Conservation (phyloP, 2,329 filamentous ascomycete genomes). For the Gremmenia infestans region DNA sequence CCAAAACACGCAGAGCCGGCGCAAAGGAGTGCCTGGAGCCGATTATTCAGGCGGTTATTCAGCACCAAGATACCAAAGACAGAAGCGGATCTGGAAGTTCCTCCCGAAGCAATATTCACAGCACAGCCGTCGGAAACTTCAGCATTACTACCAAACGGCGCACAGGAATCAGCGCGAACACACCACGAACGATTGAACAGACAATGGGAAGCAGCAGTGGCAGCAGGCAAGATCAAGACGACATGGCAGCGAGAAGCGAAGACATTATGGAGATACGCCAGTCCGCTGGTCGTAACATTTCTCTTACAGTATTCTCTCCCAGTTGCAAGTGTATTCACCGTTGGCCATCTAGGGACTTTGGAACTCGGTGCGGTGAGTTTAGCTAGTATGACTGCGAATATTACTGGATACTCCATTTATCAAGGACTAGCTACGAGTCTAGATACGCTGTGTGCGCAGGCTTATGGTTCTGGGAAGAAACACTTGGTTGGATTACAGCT, state of each 20-base stretch:
- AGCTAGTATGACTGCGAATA: slow-evolving; percentile 74
- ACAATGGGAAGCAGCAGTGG: slow-evolving; percentile 83
- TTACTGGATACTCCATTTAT: slow-evolving; percentile 71
- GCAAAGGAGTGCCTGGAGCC: slow-evolving; percentile 34
- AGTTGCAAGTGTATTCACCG: slow-evolving; percentile 74
- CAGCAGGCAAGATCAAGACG: slow-evolving; percentile 74
- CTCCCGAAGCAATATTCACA: slow-evolving; percentile 11
- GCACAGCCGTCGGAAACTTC: slow-evolving; percentile 37
- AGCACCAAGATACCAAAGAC: slow-evolving; percentile 49
- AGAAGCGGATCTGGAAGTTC: slow-evolving; percentile 37
- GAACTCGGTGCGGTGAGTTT: slow-evolving; percentile 64
- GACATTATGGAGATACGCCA: slow-evolving; percentile 68
- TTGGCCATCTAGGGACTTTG: slow-evolving; percentile 68
- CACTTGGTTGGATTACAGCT: slow-evolving; percentile 81
- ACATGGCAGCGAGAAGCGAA: slow-evolving; percentile 89
- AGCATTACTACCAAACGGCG: slow-evolving; percentile 36
- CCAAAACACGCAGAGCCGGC: slow-evolving; percentile 46
- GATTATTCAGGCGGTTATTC: slow-evolving; percentile 41
- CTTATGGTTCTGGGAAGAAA: slow-evolving; percentile 86
- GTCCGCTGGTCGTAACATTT: slow-evolving; percentile 69
- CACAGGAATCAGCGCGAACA: slow-evolving; percentile 40
- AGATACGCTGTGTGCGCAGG: slow-evolving; percentile 90
- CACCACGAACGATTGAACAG: slow-evolving; percentile 57
- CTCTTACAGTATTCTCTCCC: slow-evolving; percentile 79
- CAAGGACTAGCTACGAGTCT: slow-evolving; percentile 85